phyloP scores from a whole-genome alignment of 75 land plant species.

The Pinus tabuliformis region DNA sequence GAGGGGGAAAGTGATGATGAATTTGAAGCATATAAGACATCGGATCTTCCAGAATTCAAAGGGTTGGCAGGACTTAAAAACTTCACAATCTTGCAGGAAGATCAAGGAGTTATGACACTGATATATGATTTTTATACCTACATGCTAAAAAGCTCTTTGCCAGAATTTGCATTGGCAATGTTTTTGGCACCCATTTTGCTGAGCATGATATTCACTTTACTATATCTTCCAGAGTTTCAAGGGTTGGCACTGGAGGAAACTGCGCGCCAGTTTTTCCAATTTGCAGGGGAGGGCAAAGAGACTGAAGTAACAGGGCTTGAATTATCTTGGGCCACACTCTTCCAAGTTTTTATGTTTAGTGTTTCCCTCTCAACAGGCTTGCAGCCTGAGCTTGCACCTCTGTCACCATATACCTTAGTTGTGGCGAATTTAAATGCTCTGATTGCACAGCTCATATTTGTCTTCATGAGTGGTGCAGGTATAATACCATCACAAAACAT shows the following conservation, averaged over 20 bases:
- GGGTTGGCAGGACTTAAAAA: slow-evolving; percentile 28
- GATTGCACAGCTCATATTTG: slow-evolving; percentile 33
- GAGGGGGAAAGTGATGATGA: slow-evolving; percentile 31
- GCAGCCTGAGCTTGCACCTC: slow-evolving; percentile 42
- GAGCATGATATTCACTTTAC: slow-evolving; percentile 32
- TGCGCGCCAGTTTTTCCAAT: slow-evolving; percentile 13
- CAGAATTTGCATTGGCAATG: slow-evolving; percentile 32
- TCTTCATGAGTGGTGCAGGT: slow-evolving; percentile 56
- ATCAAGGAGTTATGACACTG: slow-evolving; percentile 24
- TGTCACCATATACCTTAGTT: slow-evolving; percentile 40
- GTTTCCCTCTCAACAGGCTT: slow-evolving; percentile 45
- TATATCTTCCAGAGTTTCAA: slow-evolving; percentile 40
- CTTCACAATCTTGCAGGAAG: slow-evolving; percentile 33
- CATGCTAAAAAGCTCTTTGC: slow-evolving; percentile 36
- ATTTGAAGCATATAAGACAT: slow-evolving; percentile 26
- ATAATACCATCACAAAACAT: background rate
- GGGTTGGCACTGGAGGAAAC: slow-evolving; percentile 41
- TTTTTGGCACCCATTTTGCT: slow-evolving; percentile 33
- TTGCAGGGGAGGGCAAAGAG: slow-evolving; percentile 6
- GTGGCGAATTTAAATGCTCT: slow-evolving; percentile 48
- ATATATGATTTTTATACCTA: slow-evolving; percentile 31
- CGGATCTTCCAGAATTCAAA: slow-evolving; percentile 40
- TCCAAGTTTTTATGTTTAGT: slow-evolving; percentile 43
- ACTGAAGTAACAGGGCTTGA: slow-evolving; percentile 17
- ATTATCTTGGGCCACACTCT: slow-evolving; percentile 29